Evolutionary conservation across 306 rosid species (phyloP).

Genomic region (Sesbania bispinosa): DNA sequence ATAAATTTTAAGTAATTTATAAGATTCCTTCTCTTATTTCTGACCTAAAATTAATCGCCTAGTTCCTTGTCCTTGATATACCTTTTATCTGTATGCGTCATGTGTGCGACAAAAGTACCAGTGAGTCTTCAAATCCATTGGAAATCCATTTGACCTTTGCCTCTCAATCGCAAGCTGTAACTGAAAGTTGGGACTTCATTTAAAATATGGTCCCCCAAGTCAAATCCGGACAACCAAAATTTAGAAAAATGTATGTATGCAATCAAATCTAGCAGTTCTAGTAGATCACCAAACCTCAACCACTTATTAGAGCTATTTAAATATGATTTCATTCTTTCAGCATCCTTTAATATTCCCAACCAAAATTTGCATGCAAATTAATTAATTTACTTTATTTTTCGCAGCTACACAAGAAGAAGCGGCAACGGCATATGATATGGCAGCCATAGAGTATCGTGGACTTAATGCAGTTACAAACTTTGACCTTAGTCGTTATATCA

Average conservation of each 20-base stretch:
- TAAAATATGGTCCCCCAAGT: background rate
- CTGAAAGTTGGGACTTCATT: background rate
- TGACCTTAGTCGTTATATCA: slow-evolving; percentile 75
- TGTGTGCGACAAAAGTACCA: no score
- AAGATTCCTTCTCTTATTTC: no score
- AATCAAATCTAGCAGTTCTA: slow-evolving; percentile 40
- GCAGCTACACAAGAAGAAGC: slow-evolving; percentile 93
- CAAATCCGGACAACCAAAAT: slow-evolving; percentile 4
- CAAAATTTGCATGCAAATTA: slow-evolving; percentile 31
- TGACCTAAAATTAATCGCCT: no score
- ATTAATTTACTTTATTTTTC: background rate
- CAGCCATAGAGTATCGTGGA: slow-evolving; percentile 86
- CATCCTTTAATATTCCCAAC: slow-evolving; percentile 3
- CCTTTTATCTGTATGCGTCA: no score
- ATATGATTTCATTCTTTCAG: slow-evolving; percentile 15
- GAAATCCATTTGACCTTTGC: background rate
- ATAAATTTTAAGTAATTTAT: no score
- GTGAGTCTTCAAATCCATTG: no score
- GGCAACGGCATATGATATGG: slow-evolving; percentile 79
- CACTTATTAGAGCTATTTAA: slow-evolving; percentile 52
- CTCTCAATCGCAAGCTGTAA: background rate
- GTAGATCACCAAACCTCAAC: slow-evolving; percentile 73
- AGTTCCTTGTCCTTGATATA: no score
- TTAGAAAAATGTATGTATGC: slow-evolving; percentile 11
- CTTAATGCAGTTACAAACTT: slow-evolving; percentile 86